These are phyloP conservation scores for Silene conica DNA, from an alignment of 148 eudicot species.

Conservation along the genomic window DNA sequence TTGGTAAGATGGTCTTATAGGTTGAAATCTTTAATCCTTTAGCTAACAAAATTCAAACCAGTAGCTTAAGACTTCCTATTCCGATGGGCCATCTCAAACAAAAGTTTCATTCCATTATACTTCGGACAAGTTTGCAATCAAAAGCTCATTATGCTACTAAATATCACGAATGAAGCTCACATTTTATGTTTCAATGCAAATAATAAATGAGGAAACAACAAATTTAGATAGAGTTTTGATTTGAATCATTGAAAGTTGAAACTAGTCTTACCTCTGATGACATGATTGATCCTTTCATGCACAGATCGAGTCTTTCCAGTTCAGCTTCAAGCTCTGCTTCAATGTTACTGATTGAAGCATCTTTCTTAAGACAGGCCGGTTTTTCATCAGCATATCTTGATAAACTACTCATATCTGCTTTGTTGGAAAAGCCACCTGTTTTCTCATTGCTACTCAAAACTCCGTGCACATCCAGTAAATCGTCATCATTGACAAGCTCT, in stretches of 20 bases:
- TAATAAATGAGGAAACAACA: neutral
- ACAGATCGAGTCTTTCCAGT: constrained; percentile 77
- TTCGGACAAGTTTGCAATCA: neutral
- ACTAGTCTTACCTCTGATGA: constrained; percentile 54
- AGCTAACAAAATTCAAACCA: neutral
- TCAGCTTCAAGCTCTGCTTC: constrained; percentile 99
- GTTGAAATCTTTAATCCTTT: neutral
- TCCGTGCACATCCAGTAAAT: constrained; percentile 36
- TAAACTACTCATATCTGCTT: constrained; percentile 28
- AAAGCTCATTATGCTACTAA: neutral
- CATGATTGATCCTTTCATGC: constrained; percentile 58
- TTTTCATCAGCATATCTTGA: constrained; percentile 23
- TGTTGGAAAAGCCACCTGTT: constrained; percentile 25
- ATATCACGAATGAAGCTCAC: neutral
- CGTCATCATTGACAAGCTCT: constrained; percentile 57
- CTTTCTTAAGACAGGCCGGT: constrained; percentile 33
- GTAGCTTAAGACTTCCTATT: neutral
- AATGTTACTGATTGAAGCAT: constrained; percentile 62
- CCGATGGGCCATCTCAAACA: neutral
- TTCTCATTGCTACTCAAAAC: constrained; percentile 22
- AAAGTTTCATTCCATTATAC: neutral
- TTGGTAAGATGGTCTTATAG: neutral
- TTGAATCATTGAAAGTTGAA: neutral
- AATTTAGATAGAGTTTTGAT: neutral
- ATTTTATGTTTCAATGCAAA: neutral